Percentiles rank a stretch among this genome's conserved stretches.
Conservation (phyloP, 257 asterid species). For the Solanum chiquidenum region DNA sequence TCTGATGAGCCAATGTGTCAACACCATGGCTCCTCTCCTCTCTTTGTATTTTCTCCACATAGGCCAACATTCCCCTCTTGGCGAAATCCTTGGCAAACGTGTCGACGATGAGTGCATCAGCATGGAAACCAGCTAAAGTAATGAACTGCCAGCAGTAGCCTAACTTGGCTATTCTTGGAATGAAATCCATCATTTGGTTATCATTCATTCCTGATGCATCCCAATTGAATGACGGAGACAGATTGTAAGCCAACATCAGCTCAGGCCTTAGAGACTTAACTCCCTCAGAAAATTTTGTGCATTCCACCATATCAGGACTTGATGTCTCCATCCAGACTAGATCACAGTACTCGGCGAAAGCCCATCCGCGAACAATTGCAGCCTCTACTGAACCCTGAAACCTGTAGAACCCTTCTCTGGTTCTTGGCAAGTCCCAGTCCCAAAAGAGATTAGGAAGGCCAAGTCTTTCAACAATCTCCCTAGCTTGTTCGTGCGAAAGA, state of each 20-base stretch:
- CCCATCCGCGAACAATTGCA: slow-evolving; percentile 82
- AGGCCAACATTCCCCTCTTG: slow-evolving; percentile 73
- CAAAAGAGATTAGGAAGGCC: slow-evolving; percentile 60
- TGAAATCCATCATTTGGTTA: slow-evolving; percentile 77
- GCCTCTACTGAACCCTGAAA: slow-evolving; percentile 80
- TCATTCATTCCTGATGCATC: slow-evolving; percentile 92
- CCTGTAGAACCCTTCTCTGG: slow-evolving; percentile 90
- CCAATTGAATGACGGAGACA: slow-evolving; percentile 97
- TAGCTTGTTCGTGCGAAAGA: slow-evolving; percentile 58
- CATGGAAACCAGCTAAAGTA: slow-evolving; percentile 89
- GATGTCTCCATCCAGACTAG: slow-evolving; percentile 92
- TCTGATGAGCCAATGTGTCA: slow-evolving; percentile 98
- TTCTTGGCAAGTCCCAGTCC: slow-evolving; percentile 92
- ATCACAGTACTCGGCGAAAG: slow-evolving; percentile 65
- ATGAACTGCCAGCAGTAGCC: slow-evolving; percentile 98
- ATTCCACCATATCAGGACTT: slow-evolving; percentile 74
- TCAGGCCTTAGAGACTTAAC: slow-evolving; percentile 60
- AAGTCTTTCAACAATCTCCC: slow-evolving; percentile 49
- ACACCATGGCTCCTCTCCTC: slow-evolving; percentile 80
- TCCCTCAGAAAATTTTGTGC: slow-evolving; percentile 79
- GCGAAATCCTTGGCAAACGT: slow-evolving; percentile 86
- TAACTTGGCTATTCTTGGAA: slow-evolving; percentile 66
- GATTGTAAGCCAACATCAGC: slow-evolving; percentile 84
- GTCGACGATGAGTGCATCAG: slow-evolving; percentile 69
- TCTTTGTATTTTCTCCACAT: slow-evolving; percentile 90